Evolutionary conservation across 2,329 filamentous ascomycete genomes (phyloP).

Genomic region (Colletotrichum orchidophilum): DNA sequence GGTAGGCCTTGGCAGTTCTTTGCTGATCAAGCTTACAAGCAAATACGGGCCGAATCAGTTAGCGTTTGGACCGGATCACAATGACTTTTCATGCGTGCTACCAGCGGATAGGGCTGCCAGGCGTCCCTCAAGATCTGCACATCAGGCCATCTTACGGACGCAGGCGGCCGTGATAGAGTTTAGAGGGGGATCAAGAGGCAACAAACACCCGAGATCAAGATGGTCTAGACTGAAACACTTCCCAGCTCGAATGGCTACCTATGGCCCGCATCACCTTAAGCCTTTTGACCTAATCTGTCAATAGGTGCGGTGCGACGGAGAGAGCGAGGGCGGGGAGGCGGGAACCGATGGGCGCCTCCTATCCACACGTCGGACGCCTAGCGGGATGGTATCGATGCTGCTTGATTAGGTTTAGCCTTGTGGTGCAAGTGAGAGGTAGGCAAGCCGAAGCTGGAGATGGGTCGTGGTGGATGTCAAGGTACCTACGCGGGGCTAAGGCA

Average conservation of each 20-base stretch:
- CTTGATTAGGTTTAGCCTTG: background rate
- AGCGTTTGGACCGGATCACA: background rate
- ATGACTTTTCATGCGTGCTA: background rate
- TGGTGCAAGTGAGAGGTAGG: background rate
- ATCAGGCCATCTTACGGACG: conserved; percentile 20
- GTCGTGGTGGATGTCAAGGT: background rate
- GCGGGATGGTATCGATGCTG: background rate
- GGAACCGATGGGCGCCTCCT: background rate
- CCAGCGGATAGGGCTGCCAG: conserved; percentile 2
- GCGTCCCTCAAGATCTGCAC: background rate
- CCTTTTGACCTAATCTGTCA: background rate
- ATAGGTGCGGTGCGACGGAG: background rate
- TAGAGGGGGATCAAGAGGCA: background rate
- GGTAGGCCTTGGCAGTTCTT: background rate
- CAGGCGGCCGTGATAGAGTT: background rate
- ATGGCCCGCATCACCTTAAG: background rate
- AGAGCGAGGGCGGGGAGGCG: background rate
- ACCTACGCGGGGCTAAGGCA: background rate
- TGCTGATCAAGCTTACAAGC: background rate
- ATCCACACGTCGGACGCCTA: background rate
- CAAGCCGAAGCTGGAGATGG: background rate
- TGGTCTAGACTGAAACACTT: background rate
- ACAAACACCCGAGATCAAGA: background rate
- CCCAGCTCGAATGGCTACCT: background rate
- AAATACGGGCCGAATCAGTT: background rate